Base-by-base conservation (phyloP, 768 basidiomycete species). In the Lactarius trivialis region DNA sequence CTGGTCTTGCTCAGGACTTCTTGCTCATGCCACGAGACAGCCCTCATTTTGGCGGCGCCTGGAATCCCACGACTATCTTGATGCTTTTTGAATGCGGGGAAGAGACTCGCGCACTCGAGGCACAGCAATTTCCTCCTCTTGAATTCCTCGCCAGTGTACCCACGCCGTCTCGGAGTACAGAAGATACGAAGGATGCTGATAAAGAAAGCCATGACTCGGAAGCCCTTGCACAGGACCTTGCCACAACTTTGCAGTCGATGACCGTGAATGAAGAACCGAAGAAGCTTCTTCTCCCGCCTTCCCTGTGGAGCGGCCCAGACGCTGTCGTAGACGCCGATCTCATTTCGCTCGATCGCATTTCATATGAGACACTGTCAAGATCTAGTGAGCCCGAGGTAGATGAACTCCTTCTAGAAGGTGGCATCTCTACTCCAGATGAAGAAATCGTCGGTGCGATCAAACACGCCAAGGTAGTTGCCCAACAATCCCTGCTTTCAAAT, bases 111-210 rank as follows among this genome's bases (percentile, higher is more conserved):
- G 76, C 78, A 1, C 67, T 88, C 4, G 83, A 86, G 67, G 85
- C 84, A 1, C 84, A 79, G 68, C 78, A 84, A 55, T 94, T 88
- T 70, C 91, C 91, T 9, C 91, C 91, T 4, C 81, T 82, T 60
- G 58, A 65, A 6, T 73, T 74, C 55, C 45, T 65, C 15, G 60
- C 68, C 2, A 28, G 61, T 17, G 14, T 41, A 24, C 55, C 52
- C 4, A 36, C 50, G 26, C 1, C 56, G 3, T 48, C 48, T n/a
- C 43, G 21, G 32, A 33, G n/a, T 24, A 39, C 62, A 14, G 33
- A 17, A 36, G 49, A 57, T 52, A 6, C 37, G 8, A 49, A 21
- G 30, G 45, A 41, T n/a, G 39, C 7, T 30, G 54, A 52, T n/a
- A 43, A 9, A 8, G 64, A 67, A 15, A 36, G 56, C 11, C 54